Evolutionary conservation across 306 rosid genomes (phyloP).

Genomic region (Pueraria montana): DNA sequence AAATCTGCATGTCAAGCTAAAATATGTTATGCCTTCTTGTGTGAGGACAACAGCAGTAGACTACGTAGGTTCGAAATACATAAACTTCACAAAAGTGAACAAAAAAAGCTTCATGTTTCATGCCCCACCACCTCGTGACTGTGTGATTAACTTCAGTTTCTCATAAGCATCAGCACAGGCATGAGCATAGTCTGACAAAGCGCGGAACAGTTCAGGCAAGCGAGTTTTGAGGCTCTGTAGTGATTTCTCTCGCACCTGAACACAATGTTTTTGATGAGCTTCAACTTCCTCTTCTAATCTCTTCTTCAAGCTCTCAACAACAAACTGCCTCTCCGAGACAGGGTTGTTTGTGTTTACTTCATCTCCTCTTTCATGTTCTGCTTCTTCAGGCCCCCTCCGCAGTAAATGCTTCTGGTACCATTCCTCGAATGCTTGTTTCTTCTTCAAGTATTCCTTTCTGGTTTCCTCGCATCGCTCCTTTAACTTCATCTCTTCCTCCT

Average conservation of each 20-base stretch:
- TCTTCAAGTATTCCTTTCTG: constrained; percentile 66
- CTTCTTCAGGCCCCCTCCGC: constrained; percentile 61
- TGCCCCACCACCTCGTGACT: constrained; percentile 48
- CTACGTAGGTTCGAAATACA: constrained; percentile 40
- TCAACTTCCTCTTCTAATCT: constrained; percentile 78
- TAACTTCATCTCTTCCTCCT: constrained; percentile 89
- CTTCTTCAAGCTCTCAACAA: constrained; percentile 82
- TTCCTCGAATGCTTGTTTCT: constrained; percentile 72
- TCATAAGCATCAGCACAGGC: constrained; percentile 71
- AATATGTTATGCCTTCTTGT: constrained; percentile 46
- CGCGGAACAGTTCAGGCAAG: constrained; percentile 84
- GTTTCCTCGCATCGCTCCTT: constrained; percentile 83
- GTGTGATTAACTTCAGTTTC: constrained; percentile 60
- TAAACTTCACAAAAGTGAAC: constrained; percentile 33
- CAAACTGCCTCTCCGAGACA: constrained; percentile 65
- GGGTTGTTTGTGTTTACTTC: constrained; percentile 69
- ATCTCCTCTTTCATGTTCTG: constrained; percentile 69
- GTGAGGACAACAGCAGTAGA: constrained; percentile 29
- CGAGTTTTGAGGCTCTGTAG: constrained; percentile 77
- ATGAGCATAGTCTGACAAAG: constrained; percentile 67
- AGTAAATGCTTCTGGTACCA: constrained; percentile 78
- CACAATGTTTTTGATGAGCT: constrained; percentile 67
- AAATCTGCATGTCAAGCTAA: constrained; percentile 44
- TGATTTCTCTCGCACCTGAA: constrained; percentile 86
- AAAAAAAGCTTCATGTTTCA: constrained; percentile 39